Evolutionary conservation across 148 eudicot genomes (phyloP), one percentile per base, ranked within the genome.

Genomic region (Polygonum maritimum): DNA sequence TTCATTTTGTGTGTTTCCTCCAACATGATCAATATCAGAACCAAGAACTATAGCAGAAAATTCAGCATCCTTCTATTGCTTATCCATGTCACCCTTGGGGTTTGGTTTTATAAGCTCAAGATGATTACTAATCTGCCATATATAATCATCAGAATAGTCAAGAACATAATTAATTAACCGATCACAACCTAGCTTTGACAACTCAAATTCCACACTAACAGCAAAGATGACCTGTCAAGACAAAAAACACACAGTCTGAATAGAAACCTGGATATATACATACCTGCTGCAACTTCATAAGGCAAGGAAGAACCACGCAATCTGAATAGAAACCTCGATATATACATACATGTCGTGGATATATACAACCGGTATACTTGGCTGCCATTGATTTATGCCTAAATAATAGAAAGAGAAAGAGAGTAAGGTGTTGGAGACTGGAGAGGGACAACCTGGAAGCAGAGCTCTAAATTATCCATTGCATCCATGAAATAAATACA

Each of bases 91-190:
- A 82, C 92, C 98, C 78, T 83, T 90, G 58, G 97, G 90, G 85
- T 88, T 94, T 73, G 98, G 98, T 80, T 94, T 94, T 74, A 94
- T 94, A 62, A 94, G 90, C 86, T 94, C 98, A 82, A 26, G 31
- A 26, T 26, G 31, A 26, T 26, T 26, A 26, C 31, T 26, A 26
- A 26, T 26, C 31, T 26, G 31, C 31, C 31, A 26, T 26, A 26
- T 26, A 26, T 26, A 26, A 26, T 26, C 31, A 26, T 26, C 31
- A 94, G 77, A 77, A 33, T 13, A 2, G 39, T 63, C 69, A 63
- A 31, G 13, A 12, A 16, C 39, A 63, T 35, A 31, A 1, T 60
- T 63, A 63, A 63, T 40, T 12, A 47, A 47, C 49, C 49, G 5
- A 52, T 16, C 57, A 52, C 14, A 52, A n/a, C 57, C 14, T 52